Evolutionary conservation across 139 green algal species (phyloP).

Genomic region (Zygnema cylindricum): DNA sequence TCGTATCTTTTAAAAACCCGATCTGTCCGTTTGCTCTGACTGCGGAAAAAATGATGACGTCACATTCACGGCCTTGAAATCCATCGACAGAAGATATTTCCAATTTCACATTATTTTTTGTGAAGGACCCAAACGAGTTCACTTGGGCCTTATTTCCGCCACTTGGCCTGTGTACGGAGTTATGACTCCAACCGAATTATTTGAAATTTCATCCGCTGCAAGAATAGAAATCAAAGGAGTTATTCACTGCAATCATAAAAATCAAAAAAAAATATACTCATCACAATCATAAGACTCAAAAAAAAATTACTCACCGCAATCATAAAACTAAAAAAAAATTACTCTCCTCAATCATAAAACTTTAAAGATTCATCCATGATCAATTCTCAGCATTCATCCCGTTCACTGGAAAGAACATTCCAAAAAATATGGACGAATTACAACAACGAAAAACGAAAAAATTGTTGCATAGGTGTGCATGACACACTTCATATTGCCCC

Average conservation of each 20-base stretch:
- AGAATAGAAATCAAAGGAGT: background rate
- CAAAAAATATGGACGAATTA: background rate
- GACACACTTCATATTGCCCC: background rate
- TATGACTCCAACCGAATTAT: constrained; percentile 27
- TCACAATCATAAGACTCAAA: background rate
- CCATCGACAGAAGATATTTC: constrained; percentile 53
- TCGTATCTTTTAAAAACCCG: background rate
- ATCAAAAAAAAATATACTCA: background rate
- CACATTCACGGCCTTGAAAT: constrained; percentile 58
- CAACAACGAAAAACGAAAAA: constrained; percentile 1
- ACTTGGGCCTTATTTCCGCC: background rate
- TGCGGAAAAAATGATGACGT: constrained; percentile 45
- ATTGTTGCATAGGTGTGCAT: background rate
- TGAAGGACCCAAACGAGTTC: background rate
- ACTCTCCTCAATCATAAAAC: background rate
- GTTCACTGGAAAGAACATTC: no score
- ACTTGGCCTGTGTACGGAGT: constrained; percentile 8
- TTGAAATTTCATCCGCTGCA: background rate
- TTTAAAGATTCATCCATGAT: background rate
- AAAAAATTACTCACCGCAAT: background rate
- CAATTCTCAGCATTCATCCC: no score
- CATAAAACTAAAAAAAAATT: background rate
- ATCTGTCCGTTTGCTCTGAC: constrained; percentile 22
- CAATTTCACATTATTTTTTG: background rate
- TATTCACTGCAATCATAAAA: background rate